Evolutionary conservation across 2,329 filamentous ascomycete species (phyloP).

Genomic region (Lizonia empirigonia): DNA sequence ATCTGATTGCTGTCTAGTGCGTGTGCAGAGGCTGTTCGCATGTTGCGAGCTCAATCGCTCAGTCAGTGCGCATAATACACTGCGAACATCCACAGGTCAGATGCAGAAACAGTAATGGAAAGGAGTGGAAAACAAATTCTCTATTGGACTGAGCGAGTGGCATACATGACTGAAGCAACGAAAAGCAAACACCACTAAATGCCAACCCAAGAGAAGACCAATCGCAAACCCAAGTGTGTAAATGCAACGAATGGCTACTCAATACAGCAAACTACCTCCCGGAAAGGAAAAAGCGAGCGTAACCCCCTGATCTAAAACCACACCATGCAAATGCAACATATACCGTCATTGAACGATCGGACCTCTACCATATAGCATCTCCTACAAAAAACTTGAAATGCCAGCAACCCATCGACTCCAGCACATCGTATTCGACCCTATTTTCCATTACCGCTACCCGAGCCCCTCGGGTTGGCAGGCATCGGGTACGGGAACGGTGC

Average conservation of each 20-base stretch:
- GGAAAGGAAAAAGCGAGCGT: too few species aligned
- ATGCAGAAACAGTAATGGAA: too few species aligned
- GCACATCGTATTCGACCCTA: too few species aligned
- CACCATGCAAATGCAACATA: background rate
- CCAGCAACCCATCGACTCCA: too few species aligned
- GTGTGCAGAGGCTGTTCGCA: too few species aligned
- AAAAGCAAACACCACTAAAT: too few species aligned
- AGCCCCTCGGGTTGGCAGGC: conserved; percentile 36
- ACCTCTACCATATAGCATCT: too few species aligned
- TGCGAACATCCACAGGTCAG: background rate
- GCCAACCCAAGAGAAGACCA: too few species aligned
- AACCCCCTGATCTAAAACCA: background rate
- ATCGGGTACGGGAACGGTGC: conserved; percentile 47
- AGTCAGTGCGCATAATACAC: background rate
- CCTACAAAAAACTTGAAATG: too few species aligned
- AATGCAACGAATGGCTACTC: conserved; percentile 4
- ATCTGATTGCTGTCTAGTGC: too few species aligned
- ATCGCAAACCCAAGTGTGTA: conserved; percentile 2
- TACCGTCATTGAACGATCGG: background rate
- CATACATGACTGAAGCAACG: conserved; percentile 1
- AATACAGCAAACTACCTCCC: too few species aligned
- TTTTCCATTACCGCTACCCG: conserved; percentile 25
- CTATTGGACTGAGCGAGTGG: background rate
- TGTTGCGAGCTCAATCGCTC: background rate
- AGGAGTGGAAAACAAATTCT: background rate